Base-by-base conservation (phyloP, 345 rosid genomes). In the Populus deltoides region DNA sequence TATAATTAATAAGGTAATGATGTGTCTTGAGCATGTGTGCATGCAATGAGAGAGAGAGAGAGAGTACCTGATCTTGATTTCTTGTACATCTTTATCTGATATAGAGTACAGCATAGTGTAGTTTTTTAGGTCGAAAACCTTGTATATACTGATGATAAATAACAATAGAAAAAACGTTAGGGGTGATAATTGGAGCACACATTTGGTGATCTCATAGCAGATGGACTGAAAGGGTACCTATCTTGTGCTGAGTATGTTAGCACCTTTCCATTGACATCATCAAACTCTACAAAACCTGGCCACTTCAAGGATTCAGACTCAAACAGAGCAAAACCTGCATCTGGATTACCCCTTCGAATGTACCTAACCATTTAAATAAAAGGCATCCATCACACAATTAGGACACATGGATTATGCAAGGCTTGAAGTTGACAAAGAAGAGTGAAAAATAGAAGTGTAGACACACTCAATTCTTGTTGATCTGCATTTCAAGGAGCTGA, bases 221-320 rank as follows among this genome's bases (percentile, higher is more conserved):
- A 17, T 4, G 70, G 79, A 73, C 65, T 22, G 11, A 20, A 71
- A 82, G 74, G 72, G 47, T 78, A 95, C 89, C 97, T 90, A 86
- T 93, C 94, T 72, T 95, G 99, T 3, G 98, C 98, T 20, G 98
- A 94, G 89, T 93, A 93, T 18, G 99, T 93, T 24, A 95, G 88
- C 73, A 95, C 98, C 78, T 95, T 95, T 41, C 99, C 99, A 77
- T 95, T 95, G 51, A 95, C 98, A 86, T 95, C 99, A 86, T 95
- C 99, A 86, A 95, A 95, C 90, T 95, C 99, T 10, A 95, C 99
- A 86, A 95, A 95, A 24, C 99, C 99, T 29, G 99, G 99, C 99
- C 99, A 95, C 80, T 93, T 95, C 65, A 95, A 86, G n/a, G 97
- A 92, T 71, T 95, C 98, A 6, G 98, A 94, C 83, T 93, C 98